Base-by-base conservation (phyloP, 2,329 filamentous ascomycete species). In the Diaporthe vaccinii region DNA sequence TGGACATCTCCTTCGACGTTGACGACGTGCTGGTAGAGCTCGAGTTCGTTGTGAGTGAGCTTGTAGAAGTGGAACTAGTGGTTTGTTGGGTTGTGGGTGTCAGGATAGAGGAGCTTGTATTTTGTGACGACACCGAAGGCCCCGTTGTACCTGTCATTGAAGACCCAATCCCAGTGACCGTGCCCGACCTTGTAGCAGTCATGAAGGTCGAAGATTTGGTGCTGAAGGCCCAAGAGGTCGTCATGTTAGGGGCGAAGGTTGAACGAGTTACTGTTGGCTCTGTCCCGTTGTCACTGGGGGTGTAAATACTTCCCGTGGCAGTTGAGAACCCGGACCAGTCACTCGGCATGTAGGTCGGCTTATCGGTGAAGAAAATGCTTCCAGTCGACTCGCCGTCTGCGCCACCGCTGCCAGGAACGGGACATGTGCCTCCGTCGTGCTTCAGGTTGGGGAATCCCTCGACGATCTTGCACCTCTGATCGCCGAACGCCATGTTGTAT, bases 401-500 rank as follows among this genome's bases (percentile, higher is more conserved):
- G 49, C 72, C 59, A 4, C 72, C 72, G 41, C 46, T 55, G 20
- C 46, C 44, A 68, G 72, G 46, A 10, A 58, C 6, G 31, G 73
- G 73, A 36, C 65, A 71, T 7, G 73, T 61, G 3, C 9, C 31
- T n/a, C 36, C 73, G n/a, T 71, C 65, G 15, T 57, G 73, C 53
- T 55, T 70, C 34, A 71, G 41, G 49, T 71, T 71, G 12, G 73
- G 73, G 46, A 74, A 74, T 2, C 73, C 73, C 4, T 61, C 55
- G 4, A 72, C 73, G 2, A 22, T 51, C 57, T 72, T 71, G 44
- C 73, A 74, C 65, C 65, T 74, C 57, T 74, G 73, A 15, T 49
- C n/a, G 7, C 73, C 73, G 34, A 36, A 71, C 2, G 73, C 73
- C 73, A 74, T 74, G 49, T 74, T 74, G 57, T 74, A 74, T 41